Evolutionary conservation across 169 alveolate species (phyloP), one percentile per base, ranked within the genome.

Genomic region (Eimeria tenella): DNA sequence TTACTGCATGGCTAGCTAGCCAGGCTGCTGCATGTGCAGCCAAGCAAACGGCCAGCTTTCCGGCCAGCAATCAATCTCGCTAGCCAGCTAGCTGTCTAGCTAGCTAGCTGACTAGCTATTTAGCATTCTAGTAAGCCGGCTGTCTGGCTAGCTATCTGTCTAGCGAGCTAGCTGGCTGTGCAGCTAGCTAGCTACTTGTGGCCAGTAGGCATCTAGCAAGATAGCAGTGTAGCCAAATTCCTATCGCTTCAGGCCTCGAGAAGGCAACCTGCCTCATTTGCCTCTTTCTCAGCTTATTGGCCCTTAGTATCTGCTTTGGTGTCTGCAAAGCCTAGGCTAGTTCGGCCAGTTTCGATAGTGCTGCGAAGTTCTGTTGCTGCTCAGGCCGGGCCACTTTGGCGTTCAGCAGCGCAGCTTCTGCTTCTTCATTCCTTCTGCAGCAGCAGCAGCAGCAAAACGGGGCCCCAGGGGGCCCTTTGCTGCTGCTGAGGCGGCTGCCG

Each of bases 1-100:
- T 19, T 19, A 70, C 71, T 79, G 52, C 50, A 63, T 79, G 52
- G 71, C 88, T 79, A 79, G 88, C 88, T 55, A 79, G 88, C 71
- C 19, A 3, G 11, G 68, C 5, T 2, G 42, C 42, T 31, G 42
- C 42, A 31, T 31, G 42, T 31, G 42, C 42, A 42, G 84, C 60
- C 17, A 25, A 23, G 8, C 73, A 63, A 5, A 17, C 77, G 1
- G 50, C 52, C 25, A 68, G 52, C 50, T 21, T 8, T 42, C 50
- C 25, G 3, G 77, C 77, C 25, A 68, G 77, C 42, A 1, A 63
- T 8, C 15, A 6, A 63, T n/a, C 73, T 63, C 1, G 73, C 73
- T 63, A 63, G 13, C 73, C 21, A 63, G 13, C 73, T 63, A 63
- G 73, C 15, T 15, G 21, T 25, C 2, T 15, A 63, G 73, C 73